Evolutionary conservation across 148 eudicot species (phyloP), one percentile per base, ranked within the genome.

Genomic region (Salicornia ramosissima): DNA sequence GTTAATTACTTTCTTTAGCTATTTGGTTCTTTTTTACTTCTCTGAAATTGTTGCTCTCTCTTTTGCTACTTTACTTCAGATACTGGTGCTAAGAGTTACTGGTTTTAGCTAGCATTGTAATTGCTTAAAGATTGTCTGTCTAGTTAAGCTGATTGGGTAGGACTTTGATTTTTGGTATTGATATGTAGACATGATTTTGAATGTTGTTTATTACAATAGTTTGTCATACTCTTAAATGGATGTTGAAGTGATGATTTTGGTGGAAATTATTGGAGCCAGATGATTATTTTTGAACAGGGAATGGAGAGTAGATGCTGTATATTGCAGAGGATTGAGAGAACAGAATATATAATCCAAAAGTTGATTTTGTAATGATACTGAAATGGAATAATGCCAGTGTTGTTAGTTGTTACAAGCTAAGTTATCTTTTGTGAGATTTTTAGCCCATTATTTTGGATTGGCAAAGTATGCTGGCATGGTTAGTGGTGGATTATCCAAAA

Each of bases 1-100:
- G 98, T 90, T 61, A 68, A 79, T 67, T 67, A 30, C 73, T 42
- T 22, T 34, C 11, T 57, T 15, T 22, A 15, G 29, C 50, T 57
- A 13, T 47, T 28, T 30, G 25, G 50, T 74, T 26, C 39, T 16
- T 49, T 24, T 5, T 10, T 7, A 6, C 29, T 24, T 60, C 7
- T n/a, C 19, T 9, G 14, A 18, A 24, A n/a, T 25, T 53, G 21
- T n/a, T 36, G 18, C 39, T 15, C 8, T 18, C 13, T 29, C 30
- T 4, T 2, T 43, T 22, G 18, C 1, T 22, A 21, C 24, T 28
- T 45, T 36, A 16, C 16, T 4, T 7, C 0, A 30, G 11, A 13
- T n/a, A 43, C 4, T 42, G 22, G 22, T 66, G 42, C 57, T 67
- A 15, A 18, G 26, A 46, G 21, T 47, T 25, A 39, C 6, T 18